A percentile compares a stretch with the other conserved stretches of the same genome.
Evolutionary conservation across 1,139 yeast genomes (phyloP).

Genomic region (Yamadazyma blattariae): DNA sequence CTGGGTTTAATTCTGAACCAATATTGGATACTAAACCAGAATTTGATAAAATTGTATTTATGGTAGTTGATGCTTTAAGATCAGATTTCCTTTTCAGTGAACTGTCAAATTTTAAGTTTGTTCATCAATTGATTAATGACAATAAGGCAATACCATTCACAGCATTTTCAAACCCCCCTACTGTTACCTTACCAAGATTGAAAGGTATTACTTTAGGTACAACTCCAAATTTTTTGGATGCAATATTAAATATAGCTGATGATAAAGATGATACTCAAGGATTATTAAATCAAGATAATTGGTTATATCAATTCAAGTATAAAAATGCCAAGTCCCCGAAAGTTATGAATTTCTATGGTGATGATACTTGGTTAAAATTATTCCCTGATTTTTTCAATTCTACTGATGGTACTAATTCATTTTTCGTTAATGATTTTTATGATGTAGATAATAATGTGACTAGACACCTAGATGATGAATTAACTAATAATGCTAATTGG

Average conservation of each 20-base stretch:
- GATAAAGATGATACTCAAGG: constrained; percentile 76
- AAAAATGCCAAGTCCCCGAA: constrained; percentile 27
- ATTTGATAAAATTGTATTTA: constrained; percentile 67
- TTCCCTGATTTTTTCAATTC: constrained; percentile 66
- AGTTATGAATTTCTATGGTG: constrained; percentile 81
- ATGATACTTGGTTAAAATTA: constrained; percentile 93
- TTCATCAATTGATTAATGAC: constrained; percentile 61
- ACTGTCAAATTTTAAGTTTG: constrained; percentile 57
- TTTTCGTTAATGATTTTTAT: constrained; percentile 90
- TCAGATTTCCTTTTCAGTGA: constrained; percentile 79
- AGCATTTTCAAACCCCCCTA: constrained; percentile 85
- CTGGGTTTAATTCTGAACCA: constrained; percentile 47
- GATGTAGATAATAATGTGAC: constrained; percentile 94
- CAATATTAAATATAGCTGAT: constrained; percentile 90
- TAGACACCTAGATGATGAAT: constrained; percentile 66
- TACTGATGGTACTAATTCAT: constrained; percentile 87
- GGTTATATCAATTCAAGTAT: constrained; percentile 68
- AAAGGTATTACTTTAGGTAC: constrained; percentile 84
- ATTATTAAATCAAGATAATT: constrained; percentile 74
- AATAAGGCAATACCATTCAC: constrained; percentile 86
- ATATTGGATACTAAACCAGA: constrained; percentile 21
- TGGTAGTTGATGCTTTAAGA: constrained; percentile 93
- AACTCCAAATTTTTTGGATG: constrained; percentile 77
- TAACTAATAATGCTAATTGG: constrained; percentile 52
- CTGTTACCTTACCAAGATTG: constrained; percentile 75